Percentiles rank a stretch among this genome's conserved stretches.
phyloP scores from a whole-genome alignment of 345 rosid genomes.

The Eucalyptus cloeziana region DNA sequence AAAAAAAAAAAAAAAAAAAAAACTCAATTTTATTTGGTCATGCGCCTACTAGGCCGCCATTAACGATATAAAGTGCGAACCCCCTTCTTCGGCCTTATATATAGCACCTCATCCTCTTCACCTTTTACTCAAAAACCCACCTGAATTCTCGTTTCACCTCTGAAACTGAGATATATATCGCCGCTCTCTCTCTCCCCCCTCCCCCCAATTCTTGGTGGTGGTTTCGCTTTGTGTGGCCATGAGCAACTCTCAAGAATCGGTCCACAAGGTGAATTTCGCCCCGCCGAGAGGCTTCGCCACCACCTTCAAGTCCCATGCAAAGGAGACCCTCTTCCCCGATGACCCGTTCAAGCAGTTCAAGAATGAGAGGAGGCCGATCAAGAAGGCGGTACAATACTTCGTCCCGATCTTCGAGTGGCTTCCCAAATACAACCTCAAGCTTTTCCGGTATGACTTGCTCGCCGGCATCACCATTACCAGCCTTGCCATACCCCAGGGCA shows the following conservation, averaged over 20 bases:
- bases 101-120: background rate
- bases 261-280: conserved; percentile 33
- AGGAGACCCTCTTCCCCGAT: conserved; percentile 74
- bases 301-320: conserved; percentile 37
- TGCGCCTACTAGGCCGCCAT: background rate
- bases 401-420: conserved; percentile 77
- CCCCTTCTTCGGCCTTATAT: background rate
- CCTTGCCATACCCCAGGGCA: conserved; percentile 94
- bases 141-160: background rate
- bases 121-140: background rate
- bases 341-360: conserved; percentile 59
- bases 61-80: background rate
- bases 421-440: conserved; percentile 36
- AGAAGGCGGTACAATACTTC: conserved; percentile 42
- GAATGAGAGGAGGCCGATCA: background rate
- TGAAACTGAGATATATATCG: background rate
- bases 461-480: conserved; percentile 91
- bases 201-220: background rate
- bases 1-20: too few species aligned
- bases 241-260: background rate
- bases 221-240: background rate
- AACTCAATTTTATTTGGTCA: background rate
- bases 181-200: background rate
- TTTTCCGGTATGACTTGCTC: conserved; percentile 49
- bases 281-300: conserved; percentile 31